phyloP scores from a whole-genome alignment of 371 early-diverging fungal genomes.

The Lichtheimia corymbifera region DNA sequence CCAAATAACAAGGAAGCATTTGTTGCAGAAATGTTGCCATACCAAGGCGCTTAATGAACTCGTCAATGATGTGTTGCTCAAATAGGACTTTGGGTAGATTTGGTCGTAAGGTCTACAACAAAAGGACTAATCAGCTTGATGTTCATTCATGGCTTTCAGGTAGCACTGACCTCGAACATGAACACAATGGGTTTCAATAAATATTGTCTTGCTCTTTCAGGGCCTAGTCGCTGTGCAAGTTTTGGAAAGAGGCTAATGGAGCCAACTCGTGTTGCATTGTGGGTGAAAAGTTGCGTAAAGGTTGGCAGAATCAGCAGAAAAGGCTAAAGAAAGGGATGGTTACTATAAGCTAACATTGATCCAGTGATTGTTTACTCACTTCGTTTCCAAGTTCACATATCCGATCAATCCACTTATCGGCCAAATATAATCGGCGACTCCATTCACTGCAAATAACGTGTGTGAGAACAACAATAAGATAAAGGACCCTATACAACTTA shows the following conservation, averaged over 20 bases:
- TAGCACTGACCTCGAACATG: constrained; percentile 55
- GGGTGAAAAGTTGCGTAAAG: constrained; percentile 55
- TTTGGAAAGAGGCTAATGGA: constrained; percentile 60
- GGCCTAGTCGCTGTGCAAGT: constrained; percentile 60
- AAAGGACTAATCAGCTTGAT: not conserved
- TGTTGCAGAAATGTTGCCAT: constrained; percentile 61
- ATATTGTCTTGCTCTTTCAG: constrained; percentile 51
- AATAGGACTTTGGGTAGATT: constrained; percentile 57
- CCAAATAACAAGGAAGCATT: constrained; percentile 63
- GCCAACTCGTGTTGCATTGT: constrained; percentile 52
- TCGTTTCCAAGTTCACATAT: constrained; percentile 62
- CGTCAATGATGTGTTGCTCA: constrained; percentile 39
- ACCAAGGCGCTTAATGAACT: constrained; percentile 58
- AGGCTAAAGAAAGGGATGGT: constrained; percentile 29
- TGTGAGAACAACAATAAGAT: not conserved
- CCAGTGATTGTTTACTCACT: constrained; percentile 20
- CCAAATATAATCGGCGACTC: constrained; percentile 50
- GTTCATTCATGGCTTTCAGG: not conserved
- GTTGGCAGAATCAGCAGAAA: constrained; percentile 63
- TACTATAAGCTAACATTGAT: not conserved
- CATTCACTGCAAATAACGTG: constrained; percentile 33
- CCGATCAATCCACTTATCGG: constrained; percentile 62
- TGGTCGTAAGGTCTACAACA: constrained; percentile 52
- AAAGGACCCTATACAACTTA: constrained; percentile 20
- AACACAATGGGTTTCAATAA: constrained; percentile 61